These are phyloP conservation scores for Beauveria sp. DNA, from an alignment of 2,329 filamentous ascomycete genomes.

Conservation along the genomic window DNA sequence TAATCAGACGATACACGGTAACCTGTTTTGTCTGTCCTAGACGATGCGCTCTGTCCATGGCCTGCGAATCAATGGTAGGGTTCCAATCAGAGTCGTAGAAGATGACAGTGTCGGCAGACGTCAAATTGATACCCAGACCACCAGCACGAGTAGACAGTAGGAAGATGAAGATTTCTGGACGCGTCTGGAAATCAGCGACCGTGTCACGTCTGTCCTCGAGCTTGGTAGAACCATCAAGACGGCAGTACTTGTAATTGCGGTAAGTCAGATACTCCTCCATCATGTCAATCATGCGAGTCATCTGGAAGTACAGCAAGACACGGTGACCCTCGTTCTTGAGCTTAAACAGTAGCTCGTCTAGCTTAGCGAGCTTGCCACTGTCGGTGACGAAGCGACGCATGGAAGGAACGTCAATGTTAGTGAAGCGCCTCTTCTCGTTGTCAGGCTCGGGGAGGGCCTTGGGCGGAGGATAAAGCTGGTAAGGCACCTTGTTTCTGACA, in stretches of 20 bases:
- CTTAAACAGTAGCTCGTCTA: conserved; percentile 79
- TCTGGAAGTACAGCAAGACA: conserved; percentile 97
- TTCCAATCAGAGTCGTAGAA: conserved; percentile 99
- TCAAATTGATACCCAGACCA: conserved; percentile 96
- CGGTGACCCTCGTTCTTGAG: conserved; percentile 90
- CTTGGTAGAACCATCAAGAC: conserved; percentile 93
- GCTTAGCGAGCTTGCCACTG: conserved; percentile 87
- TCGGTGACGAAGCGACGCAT: conserved; percentile 98
- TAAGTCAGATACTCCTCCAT: conserved; percentile 99
- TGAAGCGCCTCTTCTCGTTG: conserved; percentile 76
- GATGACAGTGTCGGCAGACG: conserved; percentile 93
- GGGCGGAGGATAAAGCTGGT: conserved; percentile 53
- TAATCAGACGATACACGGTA: conserved; percentile 95
- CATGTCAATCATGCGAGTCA: conserved; percentile 98
- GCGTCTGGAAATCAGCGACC: conserved; percentile 91
- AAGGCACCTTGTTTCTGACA: conserved; percentile 63
- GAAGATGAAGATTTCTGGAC: conserved; percentile 95
- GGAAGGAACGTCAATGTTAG: conserved; percentile 84
- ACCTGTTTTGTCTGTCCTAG: conserved; percentile 93
- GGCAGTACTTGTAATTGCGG: conserved; percentile 97
- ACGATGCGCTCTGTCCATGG: conserved; percentile 98
- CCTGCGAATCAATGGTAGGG: conserved; percentile 95
- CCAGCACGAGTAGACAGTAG: conserved; percentile 90
- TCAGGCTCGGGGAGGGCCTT: conserved; percentile 70
- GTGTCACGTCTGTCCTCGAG: conserved; percentile 95